Evolutionary conservation across 1,284 basidiomycete species (phyloP), one percentile per base, ranked within the genome.

Genomic region (Moesziomyces globuligerus): DNA sequence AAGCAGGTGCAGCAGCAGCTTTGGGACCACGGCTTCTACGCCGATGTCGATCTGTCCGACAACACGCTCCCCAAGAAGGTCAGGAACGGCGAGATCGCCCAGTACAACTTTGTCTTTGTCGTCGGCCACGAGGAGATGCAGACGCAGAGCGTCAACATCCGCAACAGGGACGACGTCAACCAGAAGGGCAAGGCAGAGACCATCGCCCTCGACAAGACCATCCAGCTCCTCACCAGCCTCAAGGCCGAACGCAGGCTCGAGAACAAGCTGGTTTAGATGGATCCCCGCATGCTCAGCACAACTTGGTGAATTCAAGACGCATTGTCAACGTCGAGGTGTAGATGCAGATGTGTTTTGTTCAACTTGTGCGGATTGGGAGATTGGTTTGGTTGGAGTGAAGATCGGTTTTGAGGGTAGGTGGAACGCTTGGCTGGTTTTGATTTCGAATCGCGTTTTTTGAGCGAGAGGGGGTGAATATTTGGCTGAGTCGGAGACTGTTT

Each of bases 31-130:
- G 93, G 92, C 3, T 85, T 98, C 55, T 97, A 88, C 79, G 90
- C 91, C 36, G 96, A 98, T 76, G 93, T 92, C 15, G 96, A 98
- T 83, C 90, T 94, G 67, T 89, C 90, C 26, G 90, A 91, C 53
- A 91, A 97, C 83, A 98, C 96, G 2, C 87, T 98, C 26, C 90
- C 89, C 69, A 98, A 98, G 88, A 98, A 98, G 87, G 93, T 98
- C 78, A 66, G 75, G 41, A 79, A 77, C 49, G 81, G 73, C 36
- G 74, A 78, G 49, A 68, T 75, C 15, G 79, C 76, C 3, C 77
- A 82, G 68, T 96, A 96, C 86, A 98, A 97, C 85, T 98, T 97
- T 83, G 93, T 98, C 76, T 87, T 98, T 69, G 93, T 98, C 60
- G 95, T 98, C 44, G 96, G 96, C 25, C 90, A 95, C 81, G 91